A percentile compares a stretch with the other conserved stretches of the same genome.
These are phyloP conservation scores for Rhizopogon vesiculosus DNA, from an alignment of 768 basidiomycete genomes.

Conservation along the genomic window DNA sequence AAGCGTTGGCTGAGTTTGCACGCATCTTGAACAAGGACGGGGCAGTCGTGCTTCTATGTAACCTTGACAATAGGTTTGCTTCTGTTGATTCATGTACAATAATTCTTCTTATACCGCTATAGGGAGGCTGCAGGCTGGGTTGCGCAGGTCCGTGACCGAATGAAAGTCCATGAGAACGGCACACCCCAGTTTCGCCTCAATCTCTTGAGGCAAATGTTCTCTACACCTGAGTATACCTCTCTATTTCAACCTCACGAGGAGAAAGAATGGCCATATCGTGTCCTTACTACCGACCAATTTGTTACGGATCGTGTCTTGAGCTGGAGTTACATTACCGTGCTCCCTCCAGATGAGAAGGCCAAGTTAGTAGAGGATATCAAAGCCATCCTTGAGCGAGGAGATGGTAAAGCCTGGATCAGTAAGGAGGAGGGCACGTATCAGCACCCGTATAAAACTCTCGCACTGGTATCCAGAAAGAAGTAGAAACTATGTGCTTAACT, in stretches of 20 bases:
- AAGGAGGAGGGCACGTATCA: conserved; percentile 67
- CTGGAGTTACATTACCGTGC: conserved; percentile 80
- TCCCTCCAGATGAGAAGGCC: conserved; percentile 50
- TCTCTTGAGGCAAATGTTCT: conserved; percentile 69
- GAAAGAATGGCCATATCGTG: conserved; percentile 44
- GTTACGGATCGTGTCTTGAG: conserved; percentile 65
- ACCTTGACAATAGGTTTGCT: conserved; percentile 73
- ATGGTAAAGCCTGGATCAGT: conserved; percentile 75
- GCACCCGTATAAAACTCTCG: conserved; percentile 70
- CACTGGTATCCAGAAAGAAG: conserved; percentile 48
- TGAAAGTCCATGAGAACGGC: conserved; percentile 63
- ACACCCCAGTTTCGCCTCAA: conserved; percentile 79
- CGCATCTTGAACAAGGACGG: conserved; percentile 78
- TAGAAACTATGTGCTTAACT: conserved; percentile 6
- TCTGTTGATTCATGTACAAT: neutral
- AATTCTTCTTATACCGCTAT: neutral
- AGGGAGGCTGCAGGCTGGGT: conserved; percentile 74
- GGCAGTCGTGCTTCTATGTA: conserved; percentile 77
- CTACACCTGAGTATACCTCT: conserved; percentile 52
- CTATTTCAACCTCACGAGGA: conserved; percentile 59
- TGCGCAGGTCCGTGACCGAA: conserved; percentile 59
- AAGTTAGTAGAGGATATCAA: conserved; percentile 47
- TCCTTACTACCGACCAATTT: conserved; percentile 49
- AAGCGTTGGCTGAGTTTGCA: conserved; percentile 69
- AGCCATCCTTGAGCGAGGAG: conserved; percentile 51